These are phyloP conservation scores for Colletotrichum sp. DNA, from an alignment of 2,329 filamentous ascomycete species.

Conservation along the genomic window DNA sequence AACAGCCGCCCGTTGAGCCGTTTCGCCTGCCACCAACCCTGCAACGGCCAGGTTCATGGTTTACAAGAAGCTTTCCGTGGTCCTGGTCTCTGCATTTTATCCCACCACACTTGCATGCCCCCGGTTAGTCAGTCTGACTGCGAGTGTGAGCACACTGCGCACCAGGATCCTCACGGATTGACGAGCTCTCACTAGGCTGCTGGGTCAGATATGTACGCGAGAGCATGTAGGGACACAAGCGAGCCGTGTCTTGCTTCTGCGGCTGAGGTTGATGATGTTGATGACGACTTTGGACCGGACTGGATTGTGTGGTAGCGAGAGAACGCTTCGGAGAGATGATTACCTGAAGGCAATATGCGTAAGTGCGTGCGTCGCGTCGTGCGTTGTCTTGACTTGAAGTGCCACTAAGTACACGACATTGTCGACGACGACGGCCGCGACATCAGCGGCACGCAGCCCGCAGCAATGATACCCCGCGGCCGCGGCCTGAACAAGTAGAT, in stretches of 20 bases:
- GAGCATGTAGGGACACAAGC: background rate
- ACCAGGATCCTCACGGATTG: background rate
- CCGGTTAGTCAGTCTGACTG: slow-evolving; percentile 8
- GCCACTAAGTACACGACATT: background rate
- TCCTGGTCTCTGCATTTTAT: slow-evolving; percentile 15
- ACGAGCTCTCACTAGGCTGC: background rate
- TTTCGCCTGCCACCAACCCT: background rate
- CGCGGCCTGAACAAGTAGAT: background rate
- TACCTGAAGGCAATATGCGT: background rate
- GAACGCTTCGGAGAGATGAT: background rate
- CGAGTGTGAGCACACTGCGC: background rate
- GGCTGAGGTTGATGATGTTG: background rate
- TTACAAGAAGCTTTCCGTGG: slow-evolving; percentile 17
- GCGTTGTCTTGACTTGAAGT: background rate
- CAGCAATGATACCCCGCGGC: background rate
- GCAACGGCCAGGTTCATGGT: slow-evolving; percentile 13
- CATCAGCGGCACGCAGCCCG: background rate
- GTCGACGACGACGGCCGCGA: background rate
- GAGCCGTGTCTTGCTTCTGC: background rate
- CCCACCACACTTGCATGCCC: slow-evolving; percentile 13
- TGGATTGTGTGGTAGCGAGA: background rate
- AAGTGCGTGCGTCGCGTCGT: slow-evolving; percentile 4
- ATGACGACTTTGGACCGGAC: background rate
- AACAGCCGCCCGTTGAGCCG: background rate
- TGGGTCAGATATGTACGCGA: background rate